Base-by-base conservation (phyloP, 2,329 filamentous ascomycete genomes). In the Colletotrichum scovillei region DNA sequence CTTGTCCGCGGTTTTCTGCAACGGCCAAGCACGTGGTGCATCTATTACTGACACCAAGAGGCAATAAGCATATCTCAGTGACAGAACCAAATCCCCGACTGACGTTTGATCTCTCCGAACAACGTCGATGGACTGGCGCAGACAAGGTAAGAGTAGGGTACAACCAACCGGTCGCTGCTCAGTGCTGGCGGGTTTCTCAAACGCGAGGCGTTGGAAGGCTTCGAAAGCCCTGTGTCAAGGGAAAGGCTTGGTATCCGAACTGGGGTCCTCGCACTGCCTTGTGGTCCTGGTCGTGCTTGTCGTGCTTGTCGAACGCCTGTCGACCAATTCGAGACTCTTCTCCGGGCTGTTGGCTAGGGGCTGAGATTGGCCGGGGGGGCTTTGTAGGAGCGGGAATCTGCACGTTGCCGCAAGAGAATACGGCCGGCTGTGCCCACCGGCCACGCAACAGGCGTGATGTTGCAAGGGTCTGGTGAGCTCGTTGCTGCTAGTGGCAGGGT, bases 81-180 rank as follows among this genome's bases (percentile, higher is more conserved):
- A 30, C 35, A 63, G 68, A 63, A 67, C 72, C 68, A 63, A 63
- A 67, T 32, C 24, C 46, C 68, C 53, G 63, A 72, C 67, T 60
- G 69, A 53, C 58, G 68, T 74, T 66, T 72, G 67, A 72, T 74
- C 68, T 72, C 63, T 74, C 82, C 82, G 82, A 82, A 78, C 82
- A 80, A 78, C 79, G 80, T 81, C 80, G 77, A 72, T 75, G 73
- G 74, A 79, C 70, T 63, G 70, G 38, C 11, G 32, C 59, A 66
- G 56, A 56, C 60, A 62, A 56, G 66, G 71, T 56, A 55, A 63
- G 49, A 58, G 68, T 53, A 6, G n/a, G 22, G 32, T 19, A 60
- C 24, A 59, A 58, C 59, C 55, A 58, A n/a, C 60, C 68, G 72
- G 38, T 14, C 16, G 38, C 38, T 42, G 38, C 38, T 42, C 38